Evolutionary conservation across 176 grass and related monocot species (phyloP), one percentile per base, ranked within the genome.

Genomic region (Luzula sylvatica): DNA sequence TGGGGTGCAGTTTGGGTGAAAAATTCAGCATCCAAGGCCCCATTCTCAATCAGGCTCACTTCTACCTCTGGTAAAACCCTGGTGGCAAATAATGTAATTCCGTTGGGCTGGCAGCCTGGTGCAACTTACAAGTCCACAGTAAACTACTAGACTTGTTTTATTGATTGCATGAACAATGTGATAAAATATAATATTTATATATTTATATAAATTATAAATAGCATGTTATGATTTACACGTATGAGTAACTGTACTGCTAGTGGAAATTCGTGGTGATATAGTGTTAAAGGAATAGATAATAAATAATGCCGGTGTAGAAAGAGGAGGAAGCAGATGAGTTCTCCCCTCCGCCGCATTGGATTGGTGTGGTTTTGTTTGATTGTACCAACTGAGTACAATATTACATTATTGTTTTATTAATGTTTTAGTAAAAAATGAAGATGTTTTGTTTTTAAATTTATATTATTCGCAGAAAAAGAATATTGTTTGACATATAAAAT

Each of bases 1-100:
- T 57, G 53, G 52, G 52, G 67, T 9, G 50, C 67, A 4, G 26
- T 47, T 9, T 63, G 58, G 58, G 19, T 27, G 58, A 24, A 46
- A 15, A 63, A 63, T n/a, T 48, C 58, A 3, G 13, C 42, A 30
- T 44, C 46, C 27, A 5, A 46, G 46, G 58, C 58, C 24, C 58
- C 58, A 5, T 47, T 63, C 42, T 63, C 58, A 4, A 48, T 63
- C 3, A 41, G 58, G 8, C 39, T 63, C 23, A 63, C 58, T 4
- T 17, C 58, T 2, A 44, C 28, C 42, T 63, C 58, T 1, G 58
- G 58, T 9, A 48, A 63, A 48, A 63, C 58, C 15, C n/a, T 63
- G 2, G 42, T 20, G 24, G 9, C 23, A 0, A 47, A 48, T 13
- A 32, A 48, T 30, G 58, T 63, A 17, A 63, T 63, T 48, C 58